A percentile compares a stretch with the other conserved stretches of the same genome.
phyloP scores from a whole-genome alignment of 2,329 filamentous ascomycete species.

The Fusarium praegraminearum region DNA sequence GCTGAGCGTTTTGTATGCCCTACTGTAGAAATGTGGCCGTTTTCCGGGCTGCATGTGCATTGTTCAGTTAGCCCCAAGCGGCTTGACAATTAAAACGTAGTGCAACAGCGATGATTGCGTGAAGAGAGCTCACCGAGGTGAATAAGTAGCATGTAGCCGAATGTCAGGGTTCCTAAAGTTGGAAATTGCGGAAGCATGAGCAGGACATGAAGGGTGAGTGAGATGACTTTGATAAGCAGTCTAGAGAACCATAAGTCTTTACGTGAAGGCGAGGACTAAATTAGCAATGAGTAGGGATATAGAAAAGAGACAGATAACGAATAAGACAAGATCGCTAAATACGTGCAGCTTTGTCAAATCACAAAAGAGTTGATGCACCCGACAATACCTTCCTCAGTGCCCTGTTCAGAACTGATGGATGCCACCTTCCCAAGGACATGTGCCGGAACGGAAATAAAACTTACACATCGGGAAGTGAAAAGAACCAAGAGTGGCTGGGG shows the following conservation, averaged over 20 bases:
- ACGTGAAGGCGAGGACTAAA: background rate
- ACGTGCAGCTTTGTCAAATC: background rate
- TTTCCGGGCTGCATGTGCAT: conserved; percentile 24
- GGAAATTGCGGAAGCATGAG: background rate
- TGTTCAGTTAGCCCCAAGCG: conserved; percentile 8
- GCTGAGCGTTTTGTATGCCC: conserved; percentile 6
- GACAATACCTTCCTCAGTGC: background rate
- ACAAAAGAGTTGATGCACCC: background rate
- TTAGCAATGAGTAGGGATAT: background rate
- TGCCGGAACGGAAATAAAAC: background rate
- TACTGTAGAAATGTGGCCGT: conserved; percentile 14
- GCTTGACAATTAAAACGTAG: conserved; percentile 22
- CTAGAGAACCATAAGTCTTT: background rate
- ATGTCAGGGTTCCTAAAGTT: background rate
- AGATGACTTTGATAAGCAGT: background rate
- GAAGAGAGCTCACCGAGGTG: conserved; percentile 20
- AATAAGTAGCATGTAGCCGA: conserved; percentile 2
- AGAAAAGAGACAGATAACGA: background rate
- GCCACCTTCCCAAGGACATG: background rate
- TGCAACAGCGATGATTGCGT: conserved; percentile 25
- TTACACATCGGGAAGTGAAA: background rate
- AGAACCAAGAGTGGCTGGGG: conserved; percentile 4
- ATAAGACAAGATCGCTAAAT: background rate
- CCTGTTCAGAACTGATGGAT: background rate
- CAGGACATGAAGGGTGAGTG: background rate